These are phyloP conservation scores for Fusarium oligoseptatum DNA, from an alignment of 2,329 filamentous ascomycete species.

Conservation along the genomic window DNA sequence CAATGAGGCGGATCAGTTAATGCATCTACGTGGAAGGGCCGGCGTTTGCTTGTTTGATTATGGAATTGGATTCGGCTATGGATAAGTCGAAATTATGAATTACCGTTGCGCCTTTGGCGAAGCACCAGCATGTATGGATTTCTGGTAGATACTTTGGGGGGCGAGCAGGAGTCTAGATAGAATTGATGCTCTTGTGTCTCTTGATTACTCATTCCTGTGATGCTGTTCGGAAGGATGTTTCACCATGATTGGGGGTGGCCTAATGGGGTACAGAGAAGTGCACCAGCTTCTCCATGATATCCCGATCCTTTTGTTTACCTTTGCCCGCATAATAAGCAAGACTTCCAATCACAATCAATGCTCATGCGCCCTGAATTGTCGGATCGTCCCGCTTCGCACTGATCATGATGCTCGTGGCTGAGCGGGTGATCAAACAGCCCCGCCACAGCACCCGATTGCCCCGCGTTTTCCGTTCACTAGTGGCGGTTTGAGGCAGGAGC, in stretches of 20 bases:
- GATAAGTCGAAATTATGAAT: slow-evolving; percentile 45
- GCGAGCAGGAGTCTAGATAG: slow-evolving; percentile 38
- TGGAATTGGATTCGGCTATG: slow-evolving; percentile 42
- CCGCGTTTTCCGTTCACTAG: slow-evolving; percentile 41
- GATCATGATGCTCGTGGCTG: slow-evolving; percentile 30
- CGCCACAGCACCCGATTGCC: slow-evolving; percentile 31
- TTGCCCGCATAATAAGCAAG: background rate
- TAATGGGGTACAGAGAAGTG: background rate
- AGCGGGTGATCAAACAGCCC: slow-evolving; percentile 14
- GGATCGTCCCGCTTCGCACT: slow-evolving; percentile 1
- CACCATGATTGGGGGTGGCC: background rate
- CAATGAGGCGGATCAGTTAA: slow-evolving; percentile 40
- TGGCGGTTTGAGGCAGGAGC: slow-evolving; percentile 30
- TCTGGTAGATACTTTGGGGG: slow-evolving; percentile 45
- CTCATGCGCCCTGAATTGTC: background rate
- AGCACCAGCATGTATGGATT: slow-evolving; percentile 44
- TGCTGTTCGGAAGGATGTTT: background rate
- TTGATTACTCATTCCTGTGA: slow-evolving; percentile 13
- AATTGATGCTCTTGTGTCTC: slow-evolving; percentile 40
- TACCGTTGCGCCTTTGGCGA: slow-evolving; percentile 38
- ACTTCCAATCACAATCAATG: background rate
- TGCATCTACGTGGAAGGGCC: slow-evolving; percentile 52
- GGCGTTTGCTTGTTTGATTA: slow-evolving; percentile 51
- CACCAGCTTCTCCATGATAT: background rate
- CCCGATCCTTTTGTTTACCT: background rate